phyloP scores from a whole-genome alignment of 805 yeast species.

The Lachancea mirantina region DNA sequence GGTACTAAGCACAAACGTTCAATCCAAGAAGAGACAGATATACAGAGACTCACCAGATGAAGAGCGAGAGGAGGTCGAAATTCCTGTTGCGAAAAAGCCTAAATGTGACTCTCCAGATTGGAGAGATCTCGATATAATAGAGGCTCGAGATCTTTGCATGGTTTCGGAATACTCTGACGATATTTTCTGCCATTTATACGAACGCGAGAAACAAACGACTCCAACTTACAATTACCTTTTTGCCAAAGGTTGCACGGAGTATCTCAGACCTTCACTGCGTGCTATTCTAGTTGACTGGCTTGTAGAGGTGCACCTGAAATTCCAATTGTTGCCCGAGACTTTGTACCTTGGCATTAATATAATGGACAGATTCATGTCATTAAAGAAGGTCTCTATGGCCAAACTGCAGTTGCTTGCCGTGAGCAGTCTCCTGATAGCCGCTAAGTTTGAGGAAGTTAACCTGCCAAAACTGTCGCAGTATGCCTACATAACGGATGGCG shows the following conservation, averaged over 20 bases:
- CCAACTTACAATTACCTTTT: constrained; percentile 64
- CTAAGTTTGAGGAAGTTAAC: constrained; percentile 88
- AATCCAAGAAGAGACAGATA: constrained; percentile 15
- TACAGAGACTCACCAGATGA: constrained; percentile 16
- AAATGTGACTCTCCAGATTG: background rate
- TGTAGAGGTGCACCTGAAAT: constrained; percentile 79
- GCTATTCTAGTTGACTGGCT: constrained; percentile 90
- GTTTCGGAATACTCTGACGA: constrained; percentile 84
- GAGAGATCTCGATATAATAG: constrained; percentile 58
- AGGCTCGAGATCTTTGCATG: constrained; percentile 73
- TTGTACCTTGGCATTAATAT: constrained; percentile 73
- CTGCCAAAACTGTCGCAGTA: constrained; percentile 80
- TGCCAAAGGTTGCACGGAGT: constrained; percentile 43
- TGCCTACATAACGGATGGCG: constrained; percentile 83
- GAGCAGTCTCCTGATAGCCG: constrained; percentile 79
- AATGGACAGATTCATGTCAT: constrained; percentile 80
- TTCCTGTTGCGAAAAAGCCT: background rate
- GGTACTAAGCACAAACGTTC: constrained; percentile 1
- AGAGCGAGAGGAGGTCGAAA: background rate
- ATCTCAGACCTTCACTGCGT: constrained; percentile 74
- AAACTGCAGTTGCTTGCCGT: constrained; percentile 81
- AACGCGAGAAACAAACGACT: constrained; percentile 57
- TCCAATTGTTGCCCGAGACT: constrained; percentile 80
- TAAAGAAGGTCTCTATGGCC: constrained; percentile 66
- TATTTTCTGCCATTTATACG: constrained; percentile 69